A percentile compares a stretch with the other conserved stretches of the same genome.
These are phyloP conservation scores for Dipteronia sinensis DNA, from an alignment of 345 rosid species.

Conservation along the genomic window DNA sequence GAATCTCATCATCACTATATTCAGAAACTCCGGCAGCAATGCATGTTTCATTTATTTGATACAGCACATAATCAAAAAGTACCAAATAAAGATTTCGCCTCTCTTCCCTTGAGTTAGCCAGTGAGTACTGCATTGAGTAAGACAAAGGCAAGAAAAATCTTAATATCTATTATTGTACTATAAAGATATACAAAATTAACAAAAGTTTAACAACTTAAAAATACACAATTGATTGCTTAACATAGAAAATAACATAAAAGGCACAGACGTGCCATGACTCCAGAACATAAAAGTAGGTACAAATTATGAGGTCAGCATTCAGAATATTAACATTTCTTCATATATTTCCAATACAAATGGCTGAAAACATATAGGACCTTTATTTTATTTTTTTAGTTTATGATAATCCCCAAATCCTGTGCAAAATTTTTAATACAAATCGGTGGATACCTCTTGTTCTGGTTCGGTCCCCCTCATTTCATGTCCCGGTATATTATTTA, in stretches of 20 bases:
- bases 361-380: neutral
- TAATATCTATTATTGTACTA: neutral
- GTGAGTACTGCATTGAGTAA: conserved; percentile 71
- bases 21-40: conserved; percentile 80
- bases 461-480: neutral
- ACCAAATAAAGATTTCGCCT: conserved; percentile 85
- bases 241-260: neutral
- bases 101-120: conserved; percentile 82
- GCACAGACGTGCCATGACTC: neutral
- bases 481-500: too few relatives aligned
- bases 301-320: neutral
- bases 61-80: conserved; percentile 81
- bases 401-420: neutral
- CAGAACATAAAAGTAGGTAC: neutral
- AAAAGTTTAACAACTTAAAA: neutral
- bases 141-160: conserved; percentile 4
- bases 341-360: neutral
- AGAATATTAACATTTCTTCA: neutral
- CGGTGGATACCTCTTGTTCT: neutral
- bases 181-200: neutral
- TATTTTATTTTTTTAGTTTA: too few relatives aligned
- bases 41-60: conserved; percentile 86
- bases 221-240: neutral
- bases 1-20: conserved; percentile 82
- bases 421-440: neutral